Conservation (phyloP, 2,329 filamentous ascomycete species). For the Fusarium begoniae region DNA sequence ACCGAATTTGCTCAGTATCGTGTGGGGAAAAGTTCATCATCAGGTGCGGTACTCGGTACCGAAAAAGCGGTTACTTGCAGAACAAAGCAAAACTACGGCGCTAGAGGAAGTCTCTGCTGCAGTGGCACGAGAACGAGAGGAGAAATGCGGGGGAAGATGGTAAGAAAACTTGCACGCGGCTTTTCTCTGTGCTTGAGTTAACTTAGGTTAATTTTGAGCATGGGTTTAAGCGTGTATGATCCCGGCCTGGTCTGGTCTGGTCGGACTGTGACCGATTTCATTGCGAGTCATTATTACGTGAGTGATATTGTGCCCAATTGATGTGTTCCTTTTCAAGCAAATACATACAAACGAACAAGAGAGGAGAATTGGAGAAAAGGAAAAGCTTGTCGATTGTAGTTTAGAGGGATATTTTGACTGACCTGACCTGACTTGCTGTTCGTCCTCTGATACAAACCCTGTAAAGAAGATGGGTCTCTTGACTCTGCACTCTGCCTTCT, state of each 20-base stretch:
- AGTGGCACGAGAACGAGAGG: constrained; percentile 7
- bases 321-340: not conserved
- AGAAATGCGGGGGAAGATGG: constrained; percentile 32
- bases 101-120: not conserved
- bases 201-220: constrained; percentile 24
- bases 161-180: not conserved
- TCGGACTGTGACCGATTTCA: constrained; percentile 23
- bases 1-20: constrained; percentile 19
- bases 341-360: not conserved
- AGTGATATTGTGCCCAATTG: not conserved
- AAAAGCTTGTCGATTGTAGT: not conserved
- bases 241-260: not conserved
- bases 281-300: constrained; percentile 12
- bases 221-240: constrained; percentile 29
- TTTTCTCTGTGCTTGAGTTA: not conserved
- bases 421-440: not conserved
- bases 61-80: not conserved
- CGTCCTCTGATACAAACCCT: constrained; percentile 3
- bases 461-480: not conserved
- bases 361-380: not conserved
- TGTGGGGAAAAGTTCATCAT: constrained; percentile 16
- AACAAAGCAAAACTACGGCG: not conserved
- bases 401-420: not conserved
- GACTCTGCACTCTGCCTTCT: not conserved
- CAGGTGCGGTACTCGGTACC: not conserved